Percentiles rank a stretch among this genome's conserved stretches.
phyloP scores from a whole-genome alignment of 352 stramenopile genomes.

The Phytophthora quininea region DNA sequence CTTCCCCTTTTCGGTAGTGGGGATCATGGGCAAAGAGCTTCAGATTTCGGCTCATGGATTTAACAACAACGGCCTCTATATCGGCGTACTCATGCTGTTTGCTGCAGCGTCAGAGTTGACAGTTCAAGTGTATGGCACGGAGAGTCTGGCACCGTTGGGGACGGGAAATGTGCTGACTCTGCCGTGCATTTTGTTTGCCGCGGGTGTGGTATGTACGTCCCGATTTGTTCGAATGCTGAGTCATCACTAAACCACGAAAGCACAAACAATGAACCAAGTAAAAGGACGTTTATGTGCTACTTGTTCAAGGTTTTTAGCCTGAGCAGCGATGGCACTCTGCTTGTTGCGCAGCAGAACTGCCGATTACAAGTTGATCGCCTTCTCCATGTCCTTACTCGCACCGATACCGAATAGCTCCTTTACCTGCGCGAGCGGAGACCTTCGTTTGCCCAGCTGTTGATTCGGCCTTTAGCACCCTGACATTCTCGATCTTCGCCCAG shows the following conservation, averaged over 20 bases:
- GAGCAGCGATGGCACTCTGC: too few species aligned
- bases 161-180: slow-evolving; percentile 68
- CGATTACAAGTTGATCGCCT: too few species aligned
- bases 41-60: slow-evolving; percentile 67
- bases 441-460: too few species aligned
- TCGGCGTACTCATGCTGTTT: slow-evolving; percentile 76
- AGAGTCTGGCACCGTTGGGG: slow-evolving; percentile 62
- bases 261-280: too few species aligned
- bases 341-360: too few species aligned
- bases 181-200: slow-evolving; percentile 63
- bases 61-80: slow-evolving; percentile 87
- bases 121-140: slow-evolving; percentile 76
- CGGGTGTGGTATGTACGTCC: slow-evolving; percentile 50
- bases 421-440: too few species aligned
- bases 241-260: slow-evolving; percentile 1
- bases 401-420: too few species aligned
- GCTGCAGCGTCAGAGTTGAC: slow-evolving; percentile 65
- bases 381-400: too few species aligned
- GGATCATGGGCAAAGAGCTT: slow-evolving; percentile 82
- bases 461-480: too few species aligned
- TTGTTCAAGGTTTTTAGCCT: too few species aligned
- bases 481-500: too few species aligned
- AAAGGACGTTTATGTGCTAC: too few species aligned
- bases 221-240: slow-evolving; percentile 35
- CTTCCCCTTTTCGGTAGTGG: slow-evolving; percentile 82